Conservation (phyloP, 108 stramenopile species). For the Discostella pseudostelligera region DNA sequence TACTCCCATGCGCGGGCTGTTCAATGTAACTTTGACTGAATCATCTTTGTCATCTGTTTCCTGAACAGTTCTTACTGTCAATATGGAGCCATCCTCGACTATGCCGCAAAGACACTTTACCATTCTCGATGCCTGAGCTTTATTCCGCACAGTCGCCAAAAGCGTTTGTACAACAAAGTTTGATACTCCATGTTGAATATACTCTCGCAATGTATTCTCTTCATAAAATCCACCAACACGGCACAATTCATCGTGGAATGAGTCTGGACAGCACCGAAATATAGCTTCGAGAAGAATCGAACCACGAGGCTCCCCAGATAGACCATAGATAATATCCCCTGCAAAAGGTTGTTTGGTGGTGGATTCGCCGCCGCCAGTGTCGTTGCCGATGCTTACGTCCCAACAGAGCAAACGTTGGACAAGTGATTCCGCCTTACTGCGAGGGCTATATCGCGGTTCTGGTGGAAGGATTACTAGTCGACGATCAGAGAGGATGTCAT, state of each 20-base stretch:
- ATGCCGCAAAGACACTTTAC: conserved; percentile 58
- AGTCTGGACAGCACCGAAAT: conserved; percentile 58
- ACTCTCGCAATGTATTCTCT: conserved; percentile 65
- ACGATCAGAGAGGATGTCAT: conserved; percentile 39
- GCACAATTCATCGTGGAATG: conserved; percentile 57
- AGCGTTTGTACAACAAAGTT: conserved; percentile 83
- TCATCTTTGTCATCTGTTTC: too few relatives aligned
- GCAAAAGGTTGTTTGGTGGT: conserved; percentile 53
- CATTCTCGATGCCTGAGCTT: conserved; percentile 58
- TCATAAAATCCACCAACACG: conserved; percentile 56
- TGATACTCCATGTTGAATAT: conserved; percentile 69
- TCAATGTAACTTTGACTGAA: too few relatives aligned
- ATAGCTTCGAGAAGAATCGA: conserved; percentile 77
- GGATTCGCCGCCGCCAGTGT: conserved; percentile 24
- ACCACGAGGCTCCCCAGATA: conserved; percentile 80
- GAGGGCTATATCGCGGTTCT: conserved; percentile 60
- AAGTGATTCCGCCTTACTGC: conserved; percentile 60
- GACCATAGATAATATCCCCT: conserved; percentile 77
- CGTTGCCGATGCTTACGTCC: conserved; percentile 36
- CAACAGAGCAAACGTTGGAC: conserved; percentile 71
- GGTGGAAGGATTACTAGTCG: conserved; percentile 52
- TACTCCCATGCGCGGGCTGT: conserved; percentile 68
- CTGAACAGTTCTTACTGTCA: conserved; percentile 24
- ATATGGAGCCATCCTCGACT: conserved; percentile 62
- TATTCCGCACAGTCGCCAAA: conserved; percentile 55